phyloP scores from a whole-genome alignment of 768 basidiomycete species.

The Xerocomellus intermedius region DNA sequence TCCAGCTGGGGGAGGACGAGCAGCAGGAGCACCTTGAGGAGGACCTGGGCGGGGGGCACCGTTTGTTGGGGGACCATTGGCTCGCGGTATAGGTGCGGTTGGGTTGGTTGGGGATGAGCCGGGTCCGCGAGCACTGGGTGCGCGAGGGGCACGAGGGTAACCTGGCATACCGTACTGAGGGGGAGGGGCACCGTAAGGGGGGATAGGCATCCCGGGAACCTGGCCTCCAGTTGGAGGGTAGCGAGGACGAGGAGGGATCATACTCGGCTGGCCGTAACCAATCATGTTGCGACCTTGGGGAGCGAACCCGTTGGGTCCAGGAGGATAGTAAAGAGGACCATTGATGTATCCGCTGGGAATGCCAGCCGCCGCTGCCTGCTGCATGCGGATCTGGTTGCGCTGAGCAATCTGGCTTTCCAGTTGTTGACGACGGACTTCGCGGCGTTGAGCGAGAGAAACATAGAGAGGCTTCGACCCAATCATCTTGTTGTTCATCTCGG shows the following conservation, averaged over 20 bases:
- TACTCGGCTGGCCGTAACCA: conserved; percentile 82
- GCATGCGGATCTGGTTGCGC: conserved; percentile 93
- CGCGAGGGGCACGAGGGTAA: conserved; percentile 61
- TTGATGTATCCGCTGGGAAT: conserved; percentile 57
- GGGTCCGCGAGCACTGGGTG: conserved; percentile 64
- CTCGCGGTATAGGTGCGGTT: conserved; percentile 62
- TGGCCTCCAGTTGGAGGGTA: conserved; percentile 70
- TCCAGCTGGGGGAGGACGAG: conserved; percentile 43
- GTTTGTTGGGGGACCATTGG: conserved; percentile 57
- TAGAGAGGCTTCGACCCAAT: conserved; percentile 98
- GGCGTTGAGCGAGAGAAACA: conserved; percentile 97
- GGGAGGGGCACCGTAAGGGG: conserved; percentile 70
- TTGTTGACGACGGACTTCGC: conserved; percentile 96
- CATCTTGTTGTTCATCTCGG: conserved; percentile 99
- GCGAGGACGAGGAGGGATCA: conserved; percentile 86
- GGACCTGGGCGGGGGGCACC: conserved; percentile 50
- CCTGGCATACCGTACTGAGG: conserved; percentile 75
- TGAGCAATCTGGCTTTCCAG: conserved; percentile 98
- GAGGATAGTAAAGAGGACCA: conserved; percentile 71
- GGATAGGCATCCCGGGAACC: conserved; percentile 75
- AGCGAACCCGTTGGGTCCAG: conserved; percentile 73
- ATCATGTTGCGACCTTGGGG: conserved; percentile 63
- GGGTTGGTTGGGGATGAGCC: conserved; percentile 67
- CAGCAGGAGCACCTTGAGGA: conserved; percentile 41
- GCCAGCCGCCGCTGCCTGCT: conserved; percentile 86